Evolutionary conservation across 495 filamentous ascomycete species (phyloP).

Genomic region (Glutinoglossum americanum): DNA sequence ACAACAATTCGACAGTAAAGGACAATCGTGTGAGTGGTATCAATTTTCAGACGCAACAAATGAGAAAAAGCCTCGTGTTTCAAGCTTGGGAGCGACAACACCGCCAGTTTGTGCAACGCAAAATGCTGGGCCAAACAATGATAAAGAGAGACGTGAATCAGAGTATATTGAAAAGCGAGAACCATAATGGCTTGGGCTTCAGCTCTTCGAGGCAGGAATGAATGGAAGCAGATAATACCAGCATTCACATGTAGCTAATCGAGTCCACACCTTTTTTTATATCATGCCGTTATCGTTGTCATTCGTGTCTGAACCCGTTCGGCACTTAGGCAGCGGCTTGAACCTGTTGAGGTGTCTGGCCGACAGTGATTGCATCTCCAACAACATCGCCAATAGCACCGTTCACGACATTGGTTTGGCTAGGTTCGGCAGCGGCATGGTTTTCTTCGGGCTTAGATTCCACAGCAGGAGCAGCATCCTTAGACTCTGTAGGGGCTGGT

Average conservation of each 20-base stretch:
- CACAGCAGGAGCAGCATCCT: neutral
- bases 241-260: constrained; percentile 2
- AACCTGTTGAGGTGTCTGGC: constrained; percentile 17
- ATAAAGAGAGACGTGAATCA: neutral
- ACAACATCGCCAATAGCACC: constrained; percentile 18
- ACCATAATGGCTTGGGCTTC: neutral
- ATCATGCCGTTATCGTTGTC: constrained; percentile 8
- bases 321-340: constrained; percentile 21
- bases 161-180: too few species aligned
- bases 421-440: constrained; percentile 8
- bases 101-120: constrained; percentile 1
- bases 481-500: constrained; percentile 7
- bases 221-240: neutral
- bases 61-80: neutral
- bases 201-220: neutral
- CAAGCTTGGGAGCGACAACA: neutral
- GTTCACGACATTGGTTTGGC: constrained; percentile 1
- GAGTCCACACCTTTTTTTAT: neutral
- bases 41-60: neutral
- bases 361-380: constrained; percentile 16
- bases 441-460: constrained; percentile 10
- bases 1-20: neutral
- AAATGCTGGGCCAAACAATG: neutral
- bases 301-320: constrained; percentile 5
- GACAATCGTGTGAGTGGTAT: constrained; percentile 2